Conservation (phyloP, 768 basidiomycete genomes). For the Suillus discolor region DNA sequence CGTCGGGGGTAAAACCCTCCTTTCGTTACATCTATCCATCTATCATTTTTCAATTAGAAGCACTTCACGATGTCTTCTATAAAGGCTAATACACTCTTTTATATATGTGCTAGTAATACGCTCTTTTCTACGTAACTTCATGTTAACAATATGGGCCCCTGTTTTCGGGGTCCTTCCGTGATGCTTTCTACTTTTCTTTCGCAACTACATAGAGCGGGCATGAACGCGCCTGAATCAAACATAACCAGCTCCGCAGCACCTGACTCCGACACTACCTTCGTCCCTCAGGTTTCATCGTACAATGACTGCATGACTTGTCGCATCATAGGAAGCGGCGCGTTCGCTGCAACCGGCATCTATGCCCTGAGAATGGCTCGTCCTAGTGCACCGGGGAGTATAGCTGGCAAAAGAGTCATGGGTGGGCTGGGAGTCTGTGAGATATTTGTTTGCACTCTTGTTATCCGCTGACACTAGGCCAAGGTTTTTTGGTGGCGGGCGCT, state of each 20-base stretch:
- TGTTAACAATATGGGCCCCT: background rate
- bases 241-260: background rate
- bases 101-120: background rate
- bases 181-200: background rate
- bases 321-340: conserved; percentile 64
- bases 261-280: background rate
- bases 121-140: too few relatives aligned
- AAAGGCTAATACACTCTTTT: background rate
- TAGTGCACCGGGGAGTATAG: conserved; percentile 58
- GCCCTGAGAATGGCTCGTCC: conserved; percentile 67
- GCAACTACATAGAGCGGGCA: background rate
- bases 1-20: background rate
- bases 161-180: background rate
- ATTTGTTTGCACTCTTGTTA: background rate
- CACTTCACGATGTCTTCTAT: background rate
- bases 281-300: conserved; percentile 11
- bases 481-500: conserved; percentile 31
- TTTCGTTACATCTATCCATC: background rate
- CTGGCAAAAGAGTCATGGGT: conserved; percentile 63
- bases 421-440: conserved; percentile 63
- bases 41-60: background rate
- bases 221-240: background rate
- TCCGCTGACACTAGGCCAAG: conserved; percentile 21
- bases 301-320: conserved; percentile 72
- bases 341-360: conserved; percentile 66